phyloP scores from a whole-genome alignment of 805 yeast species.

The Wickerhamiella slavikovae region DNA sequence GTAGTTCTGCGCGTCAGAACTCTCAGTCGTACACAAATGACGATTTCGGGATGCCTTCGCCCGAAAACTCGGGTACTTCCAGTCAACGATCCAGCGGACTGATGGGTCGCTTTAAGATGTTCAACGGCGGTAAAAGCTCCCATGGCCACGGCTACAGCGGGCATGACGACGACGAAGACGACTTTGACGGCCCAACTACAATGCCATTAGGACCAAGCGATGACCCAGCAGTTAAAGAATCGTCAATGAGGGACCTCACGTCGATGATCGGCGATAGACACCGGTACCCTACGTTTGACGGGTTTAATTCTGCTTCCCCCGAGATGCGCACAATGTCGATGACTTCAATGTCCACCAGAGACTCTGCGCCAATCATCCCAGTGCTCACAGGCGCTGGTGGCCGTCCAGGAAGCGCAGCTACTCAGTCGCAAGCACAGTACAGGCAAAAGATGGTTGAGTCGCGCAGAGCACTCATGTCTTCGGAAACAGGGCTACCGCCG shows the following conservation, averaged over 20 bases:
- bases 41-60: slow-evolving; percentile 12
- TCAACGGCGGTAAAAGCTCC: background rate
- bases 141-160: slow-evolving; percentile 4
- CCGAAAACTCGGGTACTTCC: slow-evolving; percentile 1
- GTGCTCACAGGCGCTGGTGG: slow-evolving; percentile 7
- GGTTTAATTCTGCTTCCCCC: slow-evolving; percentile 4
- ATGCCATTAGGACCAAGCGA: slow-evolving; percentile 10
- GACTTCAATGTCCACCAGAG: slow-evolving; percentile 15
- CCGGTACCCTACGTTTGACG: slow-evolving; percentile 16
- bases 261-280: slow-evolving; percentile 16
- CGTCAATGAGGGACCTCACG: slow-evolving; percentile 10
- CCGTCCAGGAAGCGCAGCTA: slow-evolving; percentile 1
- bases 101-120: slow-evolving; percentile 2
- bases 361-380: slow-evolving; percentile 20
- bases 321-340: slow-evolving; percentile 15
- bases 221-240: slow-evolving; percentile 10
- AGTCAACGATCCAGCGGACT: slow-evolving; percentile 2
- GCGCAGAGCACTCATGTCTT: slow-evolving; percentile 9
- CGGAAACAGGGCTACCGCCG: slow-evolving; percentile 9
- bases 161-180: slow-evolving; percentile 4
- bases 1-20: too few relatives aligned
- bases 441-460: slow-evolving; percentile 13
- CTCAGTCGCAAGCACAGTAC: slow-evolving; percentile 9
- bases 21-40: slow-evolving; percentile 7
- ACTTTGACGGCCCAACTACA: slow-evolving; percentile 13